These are phyloP conservation scores for Tremella mesenterica DNA, from an alignment of 768 basidiomycete species.

Conservation along the genomic window DNA sequence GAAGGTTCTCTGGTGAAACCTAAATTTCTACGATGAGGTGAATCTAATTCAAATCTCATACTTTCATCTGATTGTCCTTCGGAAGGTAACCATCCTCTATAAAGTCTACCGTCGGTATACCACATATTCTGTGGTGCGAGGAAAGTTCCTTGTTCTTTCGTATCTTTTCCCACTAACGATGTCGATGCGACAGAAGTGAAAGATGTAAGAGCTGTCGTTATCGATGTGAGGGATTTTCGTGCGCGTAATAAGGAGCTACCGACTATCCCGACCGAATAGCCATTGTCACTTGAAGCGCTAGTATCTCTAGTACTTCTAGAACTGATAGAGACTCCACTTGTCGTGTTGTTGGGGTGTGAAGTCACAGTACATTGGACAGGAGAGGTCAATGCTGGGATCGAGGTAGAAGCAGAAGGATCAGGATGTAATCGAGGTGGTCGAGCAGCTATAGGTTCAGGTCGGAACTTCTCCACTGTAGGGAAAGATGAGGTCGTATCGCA, in stretches of 20 bases:
- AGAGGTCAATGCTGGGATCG: slow-evolving; percentile 10
- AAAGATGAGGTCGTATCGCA: slow-evolving; percentile 36
- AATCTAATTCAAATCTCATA: not conserved
- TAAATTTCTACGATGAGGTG: not conserved
- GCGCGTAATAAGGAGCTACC: not conserved
- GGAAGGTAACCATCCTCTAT: not conserved
- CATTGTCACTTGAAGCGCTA: too few relatives aligned
- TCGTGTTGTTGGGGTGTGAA: slow-evolving; percentile 16
- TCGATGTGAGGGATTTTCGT: not conserved
- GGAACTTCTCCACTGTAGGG: slow-evolving; percentile 32
- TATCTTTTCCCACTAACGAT: too few relatives aligned
- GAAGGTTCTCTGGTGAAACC: not conserved
- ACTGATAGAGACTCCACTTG: not conserved
- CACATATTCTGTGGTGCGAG: not conserved
- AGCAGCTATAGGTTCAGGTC: slow-evolving; percentile 29
- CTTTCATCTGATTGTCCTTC: not conserved
- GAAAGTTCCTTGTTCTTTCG: not conserved
- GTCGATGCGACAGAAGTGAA: not conserved
- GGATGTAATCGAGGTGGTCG: not conserved
- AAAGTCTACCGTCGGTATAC: not conserved
- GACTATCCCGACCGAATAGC: not conserved
- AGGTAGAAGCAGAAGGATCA: slow-evolving; percentile 6
- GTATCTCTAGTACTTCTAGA: not conserved
- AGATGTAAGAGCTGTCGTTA: not conserved
- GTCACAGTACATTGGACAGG: slow-evolving; percentile 23